Base-by-base conservation (phyloP, 371 early-diverging fungal genomes). In the Rhizopus stolonifer region DNA sequence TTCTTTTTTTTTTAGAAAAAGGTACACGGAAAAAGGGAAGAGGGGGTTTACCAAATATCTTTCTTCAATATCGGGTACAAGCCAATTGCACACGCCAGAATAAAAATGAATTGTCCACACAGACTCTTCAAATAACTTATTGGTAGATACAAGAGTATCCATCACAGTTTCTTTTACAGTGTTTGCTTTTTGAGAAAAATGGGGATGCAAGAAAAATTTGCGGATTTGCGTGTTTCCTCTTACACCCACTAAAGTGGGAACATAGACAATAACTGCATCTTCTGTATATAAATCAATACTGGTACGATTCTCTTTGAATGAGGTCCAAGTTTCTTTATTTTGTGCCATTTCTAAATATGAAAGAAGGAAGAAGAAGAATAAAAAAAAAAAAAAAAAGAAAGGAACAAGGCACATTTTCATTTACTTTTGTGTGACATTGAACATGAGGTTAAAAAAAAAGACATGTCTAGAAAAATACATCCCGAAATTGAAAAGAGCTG, bases 81-180 rank as follows among this genome's bases (percentile, higher is more conserved):
- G 46, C 77, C 77, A 77, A 38, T 53, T 49, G 26, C 77, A 77
- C 38, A 62, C 65, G 5, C 59, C 65, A 10, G 52, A 60, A n/a
- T 71, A 43, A 33, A 77, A 71, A 21, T 65, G 67, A 38, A 77
- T 49, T 6, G 60, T 53, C 77, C 77, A 77, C 17, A 64, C 64
- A 1, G 51, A 67, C 36, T 77, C 77, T 52, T 77, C 77, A 22
- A 77, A 69, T 10, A 73, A 40, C 19, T 50, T 61, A 29, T 61
- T 26, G 3, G 53, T 52, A n/a, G 59, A 36, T 4, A 42, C 31
- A 0, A 74, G 56, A 9, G 65, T 58, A 24, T 60, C 56, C 46
- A 69, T 71, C 4, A 74, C 72, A n/a, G 45, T 46, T 56, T 77
- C 74, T 23, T 65, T 25, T 31, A 69, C 49, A n/a, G 55, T 38